Evolutionary conservation across 2,329 filamentous ascomycete genomes (phyloP).

Genomic region (Geoglossum cookeanum): DNA sequence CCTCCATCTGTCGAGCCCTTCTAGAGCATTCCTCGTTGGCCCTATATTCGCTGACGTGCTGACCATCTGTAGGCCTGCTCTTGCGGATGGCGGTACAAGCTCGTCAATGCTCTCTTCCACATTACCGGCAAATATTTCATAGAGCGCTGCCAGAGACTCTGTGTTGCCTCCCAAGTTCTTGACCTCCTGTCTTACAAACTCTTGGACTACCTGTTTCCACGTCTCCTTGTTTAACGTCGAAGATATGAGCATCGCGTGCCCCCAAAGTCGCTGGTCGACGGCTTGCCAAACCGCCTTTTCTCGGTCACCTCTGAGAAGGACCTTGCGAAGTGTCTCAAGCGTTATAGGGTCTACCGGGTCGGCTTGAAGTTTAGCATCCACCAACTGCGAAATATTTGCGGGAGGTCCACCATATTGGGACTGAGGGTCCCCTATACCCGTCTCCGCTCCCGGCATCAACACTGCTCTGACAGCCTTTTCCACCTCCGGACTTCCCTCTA

Average conservation of each 20-base stretch:
- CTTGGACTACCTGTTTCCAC: conserved; percentile 85
- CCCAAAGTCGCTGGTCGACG: conserved; percentile 87
- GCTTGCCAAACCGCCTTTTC: conserved; percentile 88
- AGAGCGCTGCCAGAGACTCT: conserved; percentile 75
- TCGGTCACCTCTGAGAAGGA: conserved; percentile 61
- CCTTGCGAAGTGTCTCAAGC: conserved; percentile 51
- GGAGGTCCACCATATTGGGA: conserved; percentile 9
- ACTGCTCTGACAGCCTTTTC: conserved; percentile 58
- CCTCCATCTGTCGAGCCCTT: conserved; percentile 82
- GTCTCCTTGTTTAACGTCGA: conserved; percentile 53
- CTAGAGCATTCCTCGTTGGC: conserved; percentile 50
- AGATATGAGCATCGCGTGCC: conserved; percentile 83
- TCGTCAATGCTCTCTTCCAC: conserved; percentile 90
- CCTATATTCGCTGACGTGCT: conserved; percentile 43
- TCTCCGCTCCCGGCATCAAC: conserved; percentile 40
- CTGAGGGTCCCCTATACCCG: conserved; percentile 4
- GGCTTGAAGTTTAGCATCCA: conserved; percentile 3
- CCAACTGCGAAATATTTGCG: not conserved
- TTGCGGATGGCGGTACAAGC: conserved; percentile 77
- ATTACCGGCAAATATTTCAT: conserved; percentile 87
- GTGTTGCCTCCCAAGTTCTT: conserved; percentile 63
- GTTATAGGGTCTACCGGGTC: conserved; percentile 44
- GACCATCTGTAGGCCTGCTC: conserved; percentile 80
- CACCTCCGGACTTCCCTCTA: conserved; percentile 55
- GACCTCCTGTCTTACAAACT: conserved; percentile 90